Percentiles rank a stretch among this genome's conserved stretches.
These are phyloP conservation scores for Spencermartinsiella ligniputridi DNA, from an alignment of 1,139 yeast genomes.

Conservation along the genomic window DNA sequence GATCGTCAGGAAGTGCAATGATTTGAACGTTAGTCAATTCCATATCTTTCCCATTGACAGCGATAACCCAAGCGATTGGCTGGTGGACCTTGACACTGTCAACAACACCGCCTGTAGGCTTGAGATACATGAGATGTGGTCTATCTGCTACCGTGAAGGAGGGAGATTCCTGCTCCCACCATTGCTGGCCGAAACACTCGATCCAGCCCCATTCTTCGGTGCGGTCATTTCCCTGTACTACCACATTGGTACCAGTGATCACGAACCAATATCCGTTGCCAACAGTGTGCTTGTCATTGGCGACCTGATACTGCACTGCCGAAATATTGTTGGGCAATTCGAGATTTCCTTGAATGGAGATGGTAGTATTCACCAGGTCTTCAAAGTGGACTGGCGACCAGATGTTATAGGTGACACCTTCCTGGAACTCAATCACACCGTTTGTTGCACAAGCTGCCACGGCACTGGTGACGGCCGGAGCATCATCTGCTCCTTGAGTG, in stretches of 20 bases:
- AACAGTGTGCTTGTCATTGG: neutral
- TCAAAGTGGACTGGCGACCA: slow-evolving; percentile 1
- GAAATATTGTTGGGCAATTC: neutral
- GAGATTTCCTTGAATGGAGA: slow-evolving; percentile 1
- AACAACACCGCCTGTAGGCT: neutral
- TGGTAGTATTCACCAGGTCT: neutral
- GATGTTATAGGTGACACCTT: neutral
- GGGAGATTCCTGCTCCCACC: neutral
- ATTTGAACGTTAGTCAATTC: neutral
- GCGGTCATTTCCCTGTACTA: neutral
- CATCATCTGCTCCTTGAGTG: neutral
- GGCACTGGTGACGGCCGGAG: slow-evolving; percentile 2
- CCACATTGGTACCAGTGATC: neutral
- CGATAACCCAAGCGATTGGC: neutral
- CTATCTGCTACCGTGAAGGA: neutral
- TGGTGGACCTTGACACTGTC: neutral
- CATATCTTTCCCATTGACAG: neutral
- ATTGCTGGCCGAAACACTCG: neutral
- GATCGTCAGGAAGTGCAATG: neutral
- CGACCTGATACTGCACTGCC: neutral
- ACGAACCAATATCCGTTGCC: neutral
- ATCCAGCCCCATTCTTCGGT: neutral
- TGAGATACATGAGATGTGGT: neutral
- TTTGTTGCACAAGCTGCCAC: neutral
- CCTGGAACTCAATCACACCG: neutral